Conservation (phyloP, 148 eudicot species). For the Rheum nobile region DNA sequence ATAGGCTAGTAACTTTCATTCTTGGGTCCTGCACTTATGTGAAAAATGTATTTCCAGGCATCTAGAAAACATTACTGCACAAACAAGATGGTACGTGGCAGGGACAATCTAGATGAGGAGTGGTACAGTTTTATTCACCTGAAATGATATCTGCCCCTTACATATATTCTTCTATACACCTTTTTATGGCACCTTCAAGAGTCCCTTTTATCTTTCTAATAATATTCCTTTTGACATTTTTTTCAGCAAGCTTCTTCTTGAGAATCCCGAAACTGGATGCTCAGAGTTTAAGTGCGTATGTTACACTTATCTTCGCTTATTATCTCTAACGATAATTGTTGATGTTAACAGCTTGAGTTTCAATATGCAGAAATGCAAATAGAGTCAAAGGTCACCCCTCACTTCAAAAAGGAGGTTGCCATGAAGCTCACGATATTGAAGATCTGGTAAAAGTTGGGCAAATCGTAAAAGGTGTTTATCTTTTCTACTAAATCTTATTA, state of each 20-base stretch:
- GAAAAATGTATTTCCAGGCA: conserved; percentile 39
- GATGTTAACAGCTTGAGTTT: conserved; percentile 2
- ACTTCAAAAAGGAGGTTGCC: conserved; percentile 71
- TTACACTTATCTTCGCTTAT: conserved; percentile 2
- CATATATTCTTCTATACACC: not conserved
- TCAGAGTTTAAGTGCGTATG: conserved; percentile 62
- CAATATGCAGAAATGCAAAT: conserved; percentile 49
- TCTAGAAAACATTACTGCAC: conserved; percentile 96
- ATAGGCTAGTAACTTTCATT: conserved; percentile 1
- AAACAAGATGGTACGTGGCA: conserved; percentile 35
- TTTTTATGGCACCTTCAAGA: not conserved
- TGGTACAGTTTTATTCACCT: conserved; percentile 37
- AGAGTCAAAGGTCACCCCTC: conserved; percentile 75
- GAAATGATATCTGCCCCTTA: not conserved
- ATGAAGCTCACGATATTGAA: conserved; percentile 94
- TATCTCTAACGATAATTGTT: conserved; percentile 8
- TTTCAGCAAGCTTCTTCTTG: conserved; percentile 68
- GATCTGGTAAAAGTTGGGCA: conserved; percentile 89
- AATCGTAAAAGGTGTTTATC: conserved; percentile 48
- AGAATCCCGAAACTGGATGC: conserved; percentile 48
- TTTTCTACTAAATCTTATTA: not conserved
- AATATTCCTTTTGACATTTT: conserved; percentile 1
- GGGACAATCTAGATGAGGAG: conserved; percentile 67
- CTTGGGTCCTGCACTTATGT: conserved; percentile 3
- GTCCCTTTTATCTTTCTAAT: conserved; percentile 9